Percentiles rank a stretch among this genome's conserved stretches.
phyloP scores from a whole-genome alignment of 495 filamentous ascomycete species.

The Xanthoparmelia taractica region DNA sequence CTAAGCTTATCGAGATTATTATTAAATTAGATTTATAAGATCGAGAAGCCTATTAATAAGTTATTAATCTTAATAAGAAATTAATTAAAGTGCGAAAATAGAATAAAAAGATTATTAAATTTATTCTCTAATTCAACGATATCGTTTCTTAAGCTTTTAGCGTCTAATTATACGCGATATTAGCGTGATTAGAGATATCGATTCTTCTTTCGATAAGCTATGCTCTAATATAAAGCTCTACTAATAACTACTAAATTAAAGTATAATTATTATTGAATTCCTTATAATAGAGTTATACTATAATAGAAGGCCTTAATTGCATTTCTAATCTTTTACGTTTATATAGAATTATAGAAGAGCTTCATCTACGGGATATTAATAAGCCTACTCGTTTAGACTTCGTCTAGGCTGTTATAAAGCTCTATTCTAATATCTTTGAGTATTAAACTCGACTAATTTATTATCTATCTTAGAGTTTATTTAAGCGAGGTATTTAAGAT shows the following conservation, averaged over 20 bases:
- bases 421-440: too few relatives aligned
- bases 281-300: not conserved
- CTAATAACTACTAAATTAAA: constrained; percentile 4
- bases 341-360: constrained; percentile 20
- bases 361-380: constrained; percentile 18
- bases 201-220: too few relatives aligned
- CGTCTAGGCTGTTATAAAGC: constrained; percentile 11
- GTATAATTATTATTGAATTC: constrained; percentile 8
- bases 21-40: constrained; percentile 11
- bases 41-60: not conserved
- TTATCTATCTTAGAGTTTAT: constrained; percentile 27
- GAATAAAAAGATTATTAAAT: constrained; percentile 28
- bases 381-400: constrained; percentile 21
- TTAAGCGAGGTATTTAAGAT: constrained; percentile 25
- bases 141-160: constrained; percentile 28
- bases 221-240: not conserved
- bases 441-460: constrained; percentile 32
- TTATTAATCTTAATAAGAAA: constrained; percentile 20
- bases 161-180: constrained; percentile 29
- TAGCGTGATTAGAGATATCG: constrained; percentile 33
- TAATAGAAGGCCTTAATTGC: constrained; percentile 11
- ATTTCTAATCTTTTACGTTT: too few relatives aligned
- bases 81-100: constrained; percentile 23
- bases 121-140: constrained; percentile 29
- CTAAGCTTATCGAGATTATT: too few relatives aligned